phyloP scores from a whole-genome alignment of 805 yeast species.

The Candida nonsorbophila region DNA sequence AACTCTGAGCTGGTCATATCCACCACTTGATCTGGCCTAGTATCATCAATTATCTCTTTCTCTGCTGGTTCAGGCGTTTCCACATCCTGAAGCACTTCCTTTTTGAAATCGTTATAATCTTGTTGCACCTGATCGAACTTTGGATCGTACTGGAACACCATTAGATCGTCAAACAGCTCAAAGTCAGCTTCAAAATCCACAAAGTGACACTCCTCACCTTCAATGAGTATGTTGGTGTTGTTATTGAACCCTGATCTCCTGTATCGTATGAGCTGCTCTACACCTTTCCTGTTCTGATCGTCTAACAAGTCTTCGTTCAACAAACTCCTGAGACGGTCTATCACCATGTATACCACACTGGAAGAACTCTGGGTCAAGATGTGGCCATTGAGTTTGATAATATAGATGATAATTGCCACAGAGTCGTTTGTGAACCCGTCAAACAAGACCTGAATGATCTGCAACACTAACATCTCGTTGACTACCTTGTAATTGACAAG shows the following conservation, averaged over 20 bases:
- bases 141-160: slow-evolving; percentile 42
- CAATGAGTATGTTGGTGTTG: slow-evolving; percentile 4
- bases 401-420: slow-evolving; percentile 46
- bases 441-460: slow-evolving; percentile 29
- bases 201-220: slow-evolving; percentile 30
- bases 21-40: slow-evolving; percentile 21
- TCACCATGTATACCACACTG: slow-evolving; percentile 44
- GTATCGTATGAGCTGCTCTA: slow-evolving; percentile 45
- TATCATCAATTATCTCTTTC: neutral
- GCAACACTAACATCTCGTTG: slow-evolving; percentile 25
- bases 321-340: slow-evolving; percentile 56
- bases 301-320: slow-evolving; percentile 48
- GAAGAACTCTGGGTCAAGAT: slow-evolving; percentile 38
- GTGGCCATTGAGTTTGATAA: slow-evolving; percentile 51
- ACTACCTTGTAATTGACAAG: slow-evolving; percentile 57
- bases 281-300: slow-evolving; percentile 36
- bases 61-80: slow-evolving; percentile 1
- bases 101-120: slow-evolving; percentile 37
- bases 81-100: slow-evolving; percentile 42
- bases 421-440: slow-evolving; percentile 48
- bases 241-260: slow-evolving; percentile 9
- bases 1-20: slow-evolving; percentile 69
- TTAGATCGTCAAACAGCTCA: slow-evolving; percentile 41
- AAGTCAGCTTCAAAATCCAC: slow-evolving; percentile 50
- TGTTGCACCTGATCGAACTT: slow-evolving; percentile 47